Percentiles rank a stretch among this genome's conserved stretches.
phyloP scores from a whole-genome alignment of 306 rosid genomes.

The Sicyos baderoa region DNA sequence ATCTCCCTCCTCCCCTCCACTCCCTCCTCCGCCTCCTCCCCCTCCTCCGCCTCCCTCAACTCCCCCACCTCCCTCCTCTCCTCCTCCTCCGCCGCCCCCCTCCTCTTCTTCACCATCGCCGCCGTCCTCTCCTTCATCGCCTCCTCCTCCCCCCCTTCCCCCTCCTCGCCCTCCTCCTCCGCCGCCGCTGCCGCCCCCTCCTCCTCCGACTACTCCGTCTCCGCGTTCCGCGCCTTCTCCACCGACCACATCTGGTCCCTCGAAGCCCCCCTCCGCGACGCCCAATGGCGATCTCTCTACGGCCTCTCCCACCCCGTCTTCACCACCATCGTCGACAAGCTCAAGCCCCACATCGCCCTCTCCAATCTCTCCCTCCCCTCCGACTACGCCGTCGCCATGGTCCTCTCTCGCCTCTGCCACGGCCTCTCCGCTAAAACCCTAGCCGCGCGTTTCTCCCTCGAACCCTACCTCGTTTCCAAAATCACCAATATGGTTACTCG shows the following conservation, averaged over 20 bases:
- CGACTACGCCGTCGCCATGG: slow-evolving; percentile 89
- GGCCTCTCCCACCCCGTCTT: slow-evolving; percentile 83
- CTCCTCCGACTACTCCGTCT: slow-evolving; percentile 51
- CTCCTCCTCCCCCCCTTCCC: slow-evolving; percentile 30
- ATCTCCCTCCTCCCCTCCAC: slow-evolving; percentile 52
- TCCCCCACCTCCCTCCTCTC: slow-evolving; percentile 52
- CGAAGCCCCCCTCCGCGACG: slow-evolving; percentile 81
- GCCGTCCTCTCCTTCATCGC: slow-evolving; percentile 84
- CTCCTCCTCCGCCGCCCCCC: slow-evolving; percentile 83
- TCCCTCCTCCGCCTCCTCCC: slow-evolving; percentile 39
- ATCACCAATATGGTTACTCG: slow-evolving; percentile 96
- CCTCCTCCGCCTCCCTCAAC: slow-evolving; percentile 32
- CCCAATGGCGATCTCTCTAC: slow-evolving; percentile 85
- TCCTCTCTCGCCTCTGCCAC: slow-evolving; percentile 79
- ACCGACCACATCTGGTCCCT: slow-evolving; percentile 97
- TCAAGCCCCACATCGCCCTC: slow-evolving; percentile 69
- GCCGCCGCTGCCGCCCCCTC: slow-evolving; percentile 13
- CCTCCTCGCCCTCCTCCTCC: slow-evolving; percentile 15
- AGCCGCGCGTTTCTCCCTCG: slow-evolving; percentile 71
- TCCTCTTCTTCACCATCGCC: slow-evolving; percentile 89
- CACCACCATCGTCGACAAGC: slow-evolving; percentile 82
- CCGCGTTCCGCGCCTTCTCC: slow-evolving; percentile 85
- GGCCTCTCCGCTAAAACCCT: slow-evolving; percentile 65
- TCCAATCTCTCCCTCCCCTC: slow-evolving; percentile 87
- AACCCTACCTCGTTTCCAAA: slow-evolving; percentile 85